Evolutionary conservation across 371 early-diverging fungal genomes (phyloP).

Genomic region (Nematocida sp.): DNA sequence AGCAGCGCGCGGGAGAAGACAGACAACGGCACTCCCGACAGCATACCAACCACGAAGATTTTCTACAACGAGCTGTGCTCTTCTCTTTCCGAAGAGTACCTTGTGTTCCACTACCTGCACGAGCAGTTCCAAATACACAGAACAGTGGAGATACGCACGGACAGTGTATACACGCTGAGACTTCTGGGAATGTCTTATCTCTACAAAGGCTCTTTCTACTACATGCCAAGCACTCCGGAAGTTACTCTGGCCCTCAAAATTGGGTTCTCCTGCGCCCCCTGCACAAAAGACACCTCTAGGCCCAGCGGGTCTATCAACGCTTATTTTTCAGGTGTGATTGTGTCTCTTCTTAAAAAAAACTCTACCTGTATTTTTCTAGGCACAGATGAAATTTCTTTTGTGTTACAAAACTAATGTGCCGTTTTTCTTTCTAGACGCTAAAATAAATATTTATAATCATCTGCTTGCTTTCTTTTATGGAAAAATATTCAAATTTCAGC

Average conservation of each 20-base stretch:
- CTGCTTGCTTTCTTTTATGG: conserved; percentile 21
- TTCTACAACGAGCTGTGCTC: conserved; percentile 50
- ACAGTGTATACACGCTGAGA: conserved; percentile 51
- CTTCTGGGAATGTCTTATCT: conserved; percentile 47
- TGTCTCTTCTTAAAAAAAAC: background rate
- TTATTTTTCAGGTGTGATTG: conserved; percentile 26
- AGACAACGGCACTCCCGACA: no score
- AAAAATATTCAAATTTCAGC: conserved; percentile 51
- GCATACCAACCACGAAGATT: background rate
- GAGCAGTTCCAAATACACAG: conserved; percentile 48
- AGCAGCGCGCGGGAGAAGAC: background rate
- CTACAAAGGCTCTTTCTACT: conserved; percentile 1
- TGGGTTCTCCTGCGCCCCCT: no score
- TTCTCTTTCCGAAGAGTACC: conserved; percentile 13
- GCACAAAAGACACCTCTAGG: no score
- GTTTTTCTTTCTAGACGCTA: no score
- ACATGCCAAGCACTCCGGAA: background rate
- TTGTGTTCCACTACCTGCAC: conserved; percentile 54
- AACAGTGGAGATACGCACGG: conserved; percentile 1
- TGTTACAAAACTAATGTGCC: background rate
- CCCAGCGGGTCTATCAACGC: conserved; percentile 28
- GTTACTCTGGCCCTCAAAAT: conserved; percentile 51
- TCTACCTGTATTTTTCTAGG: conserved; percentile 1
- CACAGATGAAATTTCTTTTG: conserved; percentile 38
- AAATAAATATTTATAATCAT: no score